phyloP scores from a whole-genome alignment of 1,284 basidiomycete species.

The Testicularia cyperi region DNA sequence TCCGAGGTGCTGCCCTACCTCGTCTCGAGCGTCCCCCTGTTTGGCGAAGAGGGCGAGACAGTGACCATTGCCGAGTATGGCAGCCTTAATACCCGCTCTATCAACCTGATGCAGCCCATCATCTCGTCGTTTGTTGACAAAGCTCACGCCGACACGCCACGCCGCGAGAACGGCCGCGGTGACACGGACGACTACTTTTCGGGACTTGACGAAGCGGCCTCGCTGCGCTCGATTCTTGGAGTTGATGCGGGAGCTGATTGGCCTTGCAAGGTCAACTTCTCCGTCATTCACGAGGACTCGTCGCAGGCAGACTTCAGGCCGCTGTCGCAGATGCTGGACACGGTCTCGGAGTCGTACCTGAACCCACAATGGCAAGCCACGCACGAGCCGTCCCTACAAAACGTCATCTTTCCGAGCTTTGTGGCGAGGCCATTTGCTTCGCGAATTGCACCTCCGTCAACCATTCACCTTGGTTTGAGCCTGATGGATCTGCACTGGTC shows the following conservation, averaged over 20 bases:
- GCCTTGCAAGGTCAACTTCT: constrained; percentile 51
- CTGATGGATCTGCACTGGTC: constrained; percentile 62
- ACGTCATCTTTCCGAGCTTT: constrained; percentile 56
- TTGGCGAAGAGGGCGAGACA: constrained; percentile 31
- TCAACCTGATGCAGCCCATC: constrained; percentile 55
- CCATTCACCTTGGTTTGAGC: constrained; percentile 59
- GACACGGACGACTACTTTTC: constrained; percentile 24
- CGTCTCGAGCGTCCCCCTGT: constrained; percentile 45
- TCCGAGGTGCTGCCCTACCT: constrained; percentile 47
- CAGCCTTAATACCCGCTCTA: constrained; percentile 57
- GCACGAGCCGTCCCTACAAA: constrained; percentile 49
- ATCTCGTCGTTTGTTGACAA: constrained; percentile 52
- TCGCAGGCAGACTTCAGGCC: constrained; percentile 57
- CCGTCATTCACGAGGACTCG: constrained; percentile 59
- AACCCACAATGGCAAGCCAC: constrained; percentile 51
- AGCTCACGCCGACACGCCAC: constrained; percentile 16
- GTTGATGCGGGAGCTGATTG: constrained; percentile 16
- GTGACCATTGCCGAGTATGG: constrained; percentile 61
- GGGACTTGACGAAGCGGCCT: constrained; percentile 18
- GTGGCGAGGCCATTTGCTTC: constrained; percentile 58
- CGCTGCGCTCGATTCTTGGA: constrained; percentile 27
- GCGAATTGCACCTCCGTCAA: constrained; percentile 57
- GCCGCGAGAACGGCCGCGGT: constrained; percentile 9
- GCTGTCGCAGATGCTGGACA: constrained; percentile 51
- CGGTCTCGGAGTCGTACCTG: constrained; percentile 53